Conservation (phyloP, 257 asterid species). For the Solanum etuberosum region DNA sequence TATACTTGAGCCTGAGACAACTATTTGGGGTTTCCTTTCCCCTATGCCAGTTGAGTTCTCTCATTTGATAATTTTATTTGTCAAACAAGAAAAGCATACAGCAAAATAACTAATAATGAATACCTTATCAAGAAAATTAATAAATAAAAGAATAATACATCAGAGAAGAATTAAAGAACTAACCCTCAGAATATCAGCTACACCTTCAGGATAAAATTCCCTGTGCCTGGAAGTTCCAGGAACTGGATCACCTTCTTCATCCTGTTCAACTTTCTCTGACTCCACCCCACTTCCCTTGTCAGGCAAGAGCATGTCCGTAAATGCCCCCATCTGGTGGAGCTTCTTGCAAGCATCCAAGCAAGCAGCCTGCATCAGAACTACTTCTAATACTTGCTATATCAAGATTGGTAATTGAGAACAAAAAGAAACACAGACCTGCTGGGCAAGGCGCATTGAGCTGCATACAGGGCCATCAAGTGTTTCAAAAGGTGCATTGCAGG, state of each 20-base stretch:
- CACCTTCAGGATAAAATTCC: constrained; percentile 99
- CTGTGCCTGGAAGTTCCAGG: constrained; percentile 98
- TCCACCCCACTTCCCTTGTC: constrained; percentile 85
- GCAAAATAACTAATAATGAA: neutral
- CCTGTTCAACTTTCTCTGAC: constrained; percentile 64
- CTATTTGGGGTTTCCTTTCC: neutral
- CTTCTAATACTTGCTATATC: neutral
- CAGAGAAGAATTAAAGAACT: constrained; percentile 11
- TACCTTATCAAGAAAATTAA: neutral
- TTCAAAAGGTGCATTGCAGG: constrained; percentile 97
- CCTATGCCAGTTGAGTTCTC: neutral
- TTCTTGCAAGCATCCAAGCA: constrained; percentile 99
- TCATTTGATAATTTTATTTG: neutral
- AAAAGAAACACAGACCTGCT: constrained; percentile 55
- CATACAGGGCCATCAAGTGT: constrained; percentile 90
- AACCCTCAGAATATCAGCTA: constrained; percentile 85
- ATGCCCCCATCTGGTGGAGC: constrained; percentile 99
- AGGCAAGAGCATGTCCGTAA: constrained; percentile 98
- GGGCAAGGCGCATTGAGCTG: constrained; percentile 93
- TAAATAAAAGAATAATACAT: neutral
- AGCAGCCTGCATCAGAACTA: constrained; percentile 54
- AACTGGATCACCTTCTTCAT: constrained; percentile 84
- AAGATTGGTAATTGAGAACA: constrained; percentile 1
- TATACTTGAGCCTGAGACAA: neutral
- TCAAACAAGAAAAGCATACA: neutral